These are phyloP conservation scores for Hibiscus trionum DNA, from an alignment of 345 rosid genomes.

Conservation along the genomic window DNA sequence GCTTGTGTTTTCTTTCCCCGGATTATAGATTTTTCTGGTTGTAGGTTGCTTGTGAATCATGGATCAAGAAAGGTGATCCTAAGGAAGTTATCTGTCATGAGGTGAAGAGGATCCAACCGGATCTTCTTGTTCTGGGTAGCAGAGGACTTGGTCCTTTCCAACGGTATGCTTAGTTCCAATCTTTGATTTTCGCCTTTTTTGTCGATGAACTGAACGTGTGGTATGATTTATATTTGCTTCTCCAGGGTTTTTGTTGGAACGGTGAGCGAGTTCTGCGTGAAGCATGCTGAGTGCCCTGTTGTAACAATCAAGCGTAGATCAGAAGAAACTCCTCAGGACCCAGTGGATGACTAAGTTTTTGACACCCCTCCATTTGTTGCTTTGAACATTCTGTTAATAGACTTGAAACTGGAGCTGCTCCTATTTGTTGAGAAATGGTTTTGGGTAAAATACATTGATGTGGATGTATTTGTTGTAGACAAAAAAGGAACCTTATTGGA, in stretches of 20 bases:
- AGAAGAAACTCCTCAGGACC: constrained; percentile 68
- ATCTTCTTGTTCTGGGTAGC: constrained; percentile 83
- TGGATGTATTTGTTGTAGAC: background rate
- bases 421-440: background rate
- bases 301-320: constrained; percentile 76
- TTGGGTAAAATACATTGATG: background rate
- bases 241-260: constrained; percentile 94
- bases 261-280: constrained; percentile 88
- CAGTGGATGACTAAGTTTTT: constrained; percentile 65
- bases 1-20: background rate
- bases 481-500: background rate
- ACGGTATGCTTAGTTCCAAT: constrained; percentile 35
- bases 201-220: background rate
- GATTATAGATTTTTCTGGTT: constrained; percentile 4
- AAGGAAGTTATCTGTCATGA: constrained; percentile 82
- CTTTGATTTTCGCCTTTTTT: background rate
- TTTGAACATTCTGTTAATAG: background rate
- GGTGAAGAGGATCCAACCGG: constrained; percentile 71
- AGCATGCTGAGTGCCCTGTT: constrained; percentile 96
- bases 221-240: background rate
- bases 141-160: constrained; percentile 94
- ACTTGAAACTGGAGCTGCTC: background rate
- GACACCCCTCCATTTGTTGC: background rate
- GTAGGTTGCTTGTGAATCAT: constrained; percentile 79
- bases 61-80: constrained; percentile 90